Conservation (phyloP, 352 stramenopile species). For the Globisporangium irregulare region DNA sequence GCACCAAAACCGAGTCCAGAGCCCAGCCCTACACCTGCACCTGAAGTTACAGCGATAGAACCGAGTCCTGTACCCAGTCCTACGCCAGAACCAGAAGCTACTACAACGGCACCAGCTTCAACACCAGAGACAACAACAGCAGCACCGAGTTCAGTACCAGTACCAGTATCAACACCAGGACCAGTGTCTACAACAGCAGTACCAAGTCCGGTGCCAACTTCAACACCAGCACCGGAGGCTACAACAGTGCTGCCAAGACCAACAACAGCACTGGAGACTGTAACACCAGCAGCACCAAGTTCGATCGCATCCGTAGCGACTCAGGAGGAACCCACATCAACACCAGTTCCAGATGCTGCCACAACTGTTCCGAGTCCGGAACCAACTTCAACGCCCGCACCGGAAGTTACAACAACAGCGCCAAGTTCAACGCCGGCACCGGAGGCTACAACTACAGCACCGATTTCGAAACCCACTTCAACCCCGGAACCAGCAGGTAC, state of each 20-base stretch:
- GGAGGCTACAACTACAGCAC: neutral
- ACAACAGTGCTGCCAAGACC: neutral
- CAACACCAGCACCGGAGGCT: no score
- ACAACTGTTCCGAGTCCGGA: neutral
- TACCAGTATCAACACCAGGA: conserved; percentile 3
- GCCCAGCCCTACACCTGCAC: neutral
- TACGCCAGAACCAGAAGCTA: neutral
- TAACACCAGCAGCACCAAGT: no score
- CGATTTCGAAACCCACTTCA: conserved; percentile 2
- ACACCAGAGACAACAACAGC: neutral
- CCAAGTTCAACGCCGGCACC: neutral
- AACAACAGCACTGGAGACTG: neutral
- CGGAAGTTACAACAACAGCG: neutral
- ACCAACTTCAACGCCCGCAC: neutral
- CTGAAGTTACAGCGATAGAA: neutral
- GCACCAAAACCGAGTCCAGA: neutral
- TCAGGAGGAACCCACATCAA: no score
- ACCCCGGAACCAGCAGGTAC: neutral
- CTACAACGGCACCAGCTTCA: neutral
- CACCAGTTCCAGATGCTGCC: no score
- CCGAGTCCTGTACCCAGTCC: neutral
- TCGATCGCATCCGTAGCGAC: no score
- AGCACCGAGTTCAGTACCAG: no score
- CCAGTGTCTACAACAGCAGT: neutral
- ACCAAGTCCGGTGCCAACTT: neutral